Evolutionary conservation across 352 stramenopile species (phyloP).

Genomic region (Phytophthora capsici): DNA sequence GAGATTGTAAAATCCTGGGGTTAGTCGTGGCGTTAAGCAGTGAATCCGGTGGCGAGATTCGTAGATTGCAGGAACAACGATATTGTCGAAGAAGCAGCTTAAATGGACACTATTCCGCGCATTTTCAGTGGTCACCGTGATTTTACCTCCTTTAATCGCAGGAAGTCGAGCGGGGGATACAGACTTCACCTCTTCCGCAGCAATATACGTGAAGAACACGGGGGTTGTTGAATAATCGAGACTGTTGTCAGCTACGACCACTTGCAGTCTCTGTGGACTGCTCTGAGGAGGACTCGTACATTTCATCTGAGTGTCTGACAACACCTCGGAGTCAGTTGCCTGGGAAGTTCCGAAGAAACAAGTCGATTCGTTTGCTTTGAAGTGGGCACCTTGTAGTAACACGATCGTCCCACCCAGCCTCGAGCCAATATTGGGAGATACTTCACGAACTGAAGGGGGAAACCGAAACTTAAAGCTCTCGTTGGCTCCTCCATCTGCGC

Average conservation of each 20-base stretch:
- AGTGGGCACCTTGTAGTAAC: conserved; percentile 45
- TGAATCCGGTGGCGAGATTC: conserved; percentile 42
- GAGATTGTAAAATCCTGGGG: conserved; percentile 37
- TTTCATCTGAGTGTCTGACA: conserved; percentile 47
- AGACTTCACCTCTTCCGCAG: conserved; percentile 51
- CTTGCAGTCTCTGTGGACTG: conserved; percentile 14
- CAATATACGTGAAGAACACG: conserved; percentile 48
- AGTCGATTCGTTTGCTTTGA: conserved; percentile 43
- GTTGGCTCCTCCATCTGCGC: conserved; percentile 38
- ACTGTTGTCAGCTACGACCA: conserved; percentile 74
- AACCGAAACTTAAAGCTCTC: conserved; percentile 54
- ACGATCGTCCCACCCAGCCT: conserved; percentile 64
- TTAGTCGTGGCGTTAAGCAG: conserved; percentile 43
- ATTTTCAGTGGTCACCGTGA: conserved; percentile 52
- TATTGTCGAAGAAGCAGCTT: conserved; percentile 65
- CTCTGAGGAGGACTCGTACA: conserved; percentile 50
- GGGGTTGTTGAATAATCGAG: conserved; percentile 55
- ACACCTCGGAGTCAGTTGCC: conserved; percentile 26
- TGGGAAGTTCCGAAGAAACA: conserved; percentile 45
- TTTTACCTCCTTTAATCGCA: conserved; percentile 37
- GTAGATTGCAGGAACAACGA: conserved; percentile 32
- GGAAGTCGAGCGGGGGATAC: conserved; percentile 40
- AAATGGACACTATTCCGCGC: conserved; percentile 42
- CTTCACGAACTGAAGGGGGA: conserved; percentile 31
- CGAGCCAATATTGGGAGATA: conserved; percentile 47